A percentile compares a stretch with the other conserved stretches of the same genome.
Conservation (phyloP, 164 flowering plant species). For the Sextonia rubra region DNA sequence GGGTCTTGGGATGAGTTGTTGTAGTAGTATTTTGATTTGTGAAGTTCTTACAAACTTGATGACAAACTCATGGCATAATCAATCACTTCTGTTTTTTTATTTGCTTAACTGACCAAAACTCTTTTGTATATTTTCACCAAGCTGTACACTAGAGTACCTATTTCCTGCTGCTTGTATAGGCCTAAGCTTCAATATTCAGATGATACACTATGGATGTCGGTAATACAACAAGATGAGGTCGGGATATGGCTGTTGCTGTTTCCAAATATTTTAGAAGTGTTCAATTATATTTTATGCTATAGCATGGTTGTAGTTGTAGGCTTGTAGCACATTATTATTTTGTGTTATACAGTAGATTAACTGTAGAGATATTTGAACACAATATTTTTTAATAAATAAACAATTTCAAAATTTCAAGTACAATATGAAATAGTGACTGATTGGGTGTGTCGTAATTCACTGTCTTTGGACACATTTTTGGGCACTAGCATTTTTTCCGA, state of each 20-base stretch:
- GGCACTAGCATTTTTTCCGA: neutral
- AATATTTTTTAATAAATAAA: too few relatives aligned
- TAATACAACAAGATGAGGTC: too few relatives aligned
- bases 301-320: neutral
- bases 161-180: neutral
- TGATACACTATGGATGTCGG: neutral
- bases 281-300: neutral
- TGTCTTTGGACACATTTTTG: too few relatives aligned
- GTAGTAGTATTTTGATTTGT: too few relatives aligned
- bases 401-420: neutral
- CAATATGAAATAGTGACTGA: neutral
- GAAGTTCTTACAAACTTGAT: too few relatives aligned
- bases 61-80: too few relatives aligned
- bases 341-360: neutral
- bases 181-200: neutral
- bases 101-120: neutral
- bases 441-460: neutral
- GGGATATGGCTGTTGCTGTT: neutral
- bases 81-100: neutral
- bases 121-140: neutral
- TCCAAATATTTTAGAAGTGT: neutral
- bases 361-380: neutral
- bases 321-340: neutral
- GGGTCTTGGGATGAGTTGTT: too few relatives aligned
- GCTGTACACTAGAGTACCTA: neutral